Evolutionary conservation across 2,329 filamentous ascomycete genomes (phyloP).

Genomic region (Chaetomiaceae sp.): DNA sequence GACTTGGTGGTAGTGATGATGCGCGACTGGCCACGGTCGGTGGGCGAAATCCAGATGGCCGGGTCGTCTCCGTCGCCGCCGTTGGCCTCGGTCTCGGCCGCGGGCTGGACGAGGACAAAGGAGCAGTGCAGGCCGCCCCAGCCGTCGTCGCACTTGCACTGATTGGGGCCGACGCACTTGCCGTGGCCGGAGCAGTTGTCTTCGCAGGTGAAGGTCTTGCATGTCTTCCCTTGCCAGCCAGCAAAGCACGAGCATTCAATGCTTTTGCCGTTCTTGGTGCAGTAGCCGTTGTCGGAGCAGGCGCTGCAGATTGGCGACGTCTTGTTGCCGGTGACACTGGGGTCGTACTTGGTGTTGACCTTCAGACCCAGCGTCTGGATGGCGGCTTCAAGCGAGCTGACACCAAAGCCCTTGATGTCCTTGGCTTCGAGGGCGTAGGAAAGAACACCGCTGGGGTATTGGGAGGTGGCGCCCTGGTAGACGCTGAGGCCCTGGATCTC

Average conservation of each 20-base stretch:
- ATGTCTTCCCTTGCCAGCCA: conserved; percentile 5
- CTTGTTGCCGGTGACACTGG: neutral
- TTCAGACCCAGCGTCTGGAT: conserved; percentile 2
- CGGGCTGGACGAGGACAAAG: conserved; percentile 9
- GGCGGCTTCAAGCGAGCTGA: conserved; percentile 12
- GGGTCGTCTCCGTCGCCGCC: conserved; percentile 17
- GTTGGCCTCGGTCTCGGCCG: conserved; percentile 12
- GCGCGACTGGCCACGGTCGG: conserved; percentile 7
- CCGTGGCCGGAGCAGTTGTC: conserved; percentile 16
- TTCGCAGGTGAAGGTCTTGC: conserved; percentile 9
- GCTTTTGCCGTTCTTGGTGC: neutral
- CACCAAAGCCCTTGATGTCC: conserved; percentile 6
- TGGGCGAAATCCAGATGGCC: conserved; percentile 17
- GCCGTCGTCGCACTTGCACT: conserved; percentile 10
- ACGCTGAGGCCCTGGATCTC: conserved; percentile 12
- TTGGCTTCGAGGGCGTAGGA: conserved; percentile 14
- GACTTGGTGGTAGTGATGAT: conserved; percentile 19
- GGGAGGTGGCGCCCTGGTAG: conserved; percentile 7
- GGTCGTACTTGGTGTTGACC: conserved; percentile 13
- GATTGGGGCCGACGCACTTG: conserved; percentile 9
- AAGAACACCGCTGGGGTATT: conserved; percentile 12
- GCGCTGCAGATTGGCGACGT: conserved; percentile 7
- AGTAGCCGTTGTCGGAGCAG: conserved; percentile 13
- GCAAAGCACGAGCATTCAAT: conserved; percentile 12
- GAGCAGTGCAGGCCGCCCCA: conserved; percentile 18